phyloP scores from a whole-genome alignment of 2,329 filamentous ascomycete species.

The Botrytis squamosa region DNA sequence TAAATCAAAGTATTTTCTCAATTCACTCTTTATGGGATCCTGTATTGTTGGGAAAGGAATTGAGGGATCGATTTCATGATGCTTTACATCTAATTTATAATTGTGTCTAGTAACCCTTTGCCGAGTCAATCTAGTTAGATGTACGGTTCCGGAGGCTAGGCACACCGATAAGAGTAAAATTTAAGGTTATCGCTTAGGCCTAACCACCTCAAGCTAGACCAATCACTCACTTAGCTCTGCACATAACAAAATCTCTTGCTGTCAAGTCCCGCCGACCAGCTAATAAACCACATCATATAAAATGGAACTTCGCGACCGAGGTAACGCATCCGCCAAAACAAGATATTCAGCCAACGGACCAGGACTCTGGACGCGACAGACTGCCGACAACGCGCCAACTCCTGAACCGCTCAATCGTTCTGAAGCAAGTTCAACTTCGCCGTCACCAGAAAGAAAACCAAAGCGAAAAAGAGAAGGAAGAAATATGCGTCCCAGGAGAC shows the following conservation, averaged over 20 bases:
- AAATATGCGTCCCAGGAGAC: slow-evolving; percentile 10
- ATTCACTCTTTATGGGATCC: background rate
- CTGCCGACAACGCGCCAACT: background rate
- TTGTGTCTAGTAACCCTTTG: background rate
- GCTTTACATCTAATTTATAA: background rate
- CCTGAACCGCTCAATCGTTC: background rate
- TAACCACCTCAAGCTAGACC: slow-evolving; percentile 14
- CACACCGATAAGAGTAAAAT: slow-evolving; percentile 5
- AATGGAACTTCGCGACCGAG: slow-evolving; percentile 18
- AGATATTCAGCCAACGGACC: slow-evolving; percentile 14
- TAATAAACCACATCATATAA: background rate
- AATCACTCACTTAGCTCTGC: slow-evolving; percentile 1
- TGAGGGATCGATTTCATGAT: background rate
- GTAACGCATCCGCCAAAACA: slow-evolving; percentile 4
- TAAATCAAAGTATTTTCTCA: background rate
- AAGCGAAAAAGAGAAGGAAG: background rate
- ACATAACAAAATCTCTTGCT: slow-evolving; percentile 15
- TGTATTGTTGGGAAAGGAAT: background rate
- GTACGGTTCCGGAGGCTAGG: background rate
- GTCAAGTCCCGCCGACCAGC: background rate
- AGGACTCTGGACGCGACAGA: slow-evolving; percentile 8
- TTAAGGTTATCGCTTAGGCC: slow-evolving; percentile 10
- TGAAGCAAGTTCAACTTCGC: slow-evolving; percentile 1
- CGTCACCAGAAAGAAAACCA: slow-evolving; percentile 4
- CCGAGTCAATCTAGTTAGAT: background rate